These are phyloP conservation scores for Bipolaris sorokiniana DNA, from an alignment of 2,329 filamentous ascomycete genomes.

Conservation along the genomic window DNA sequence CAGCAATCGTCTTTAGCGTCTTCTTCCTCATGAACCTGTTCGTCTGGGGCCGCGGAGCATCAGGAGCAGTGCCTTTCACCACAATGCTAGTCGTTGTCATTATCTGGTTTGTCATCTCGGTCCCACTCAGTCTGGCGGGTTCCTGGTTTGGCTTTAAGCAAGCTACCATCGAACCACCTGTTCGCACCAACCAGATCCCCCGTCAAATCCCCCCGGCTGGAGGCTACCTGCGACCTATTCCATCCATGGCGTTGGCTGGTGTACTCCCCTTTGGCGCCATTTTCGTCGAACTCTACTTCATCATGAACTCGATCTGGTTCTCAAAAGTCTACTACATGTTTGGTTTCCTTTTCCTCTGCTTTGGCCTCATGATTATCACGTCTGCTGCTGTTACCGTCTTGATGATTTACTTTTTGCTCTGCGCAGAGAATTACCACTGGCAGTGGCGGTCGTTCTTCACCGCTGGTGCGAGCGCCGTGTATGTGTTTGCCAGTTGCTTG, in stretches of 20 bases:
- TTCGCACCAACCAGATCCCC: conserved; percentile 96
- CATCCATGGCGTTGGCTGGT: conserved; percentile 89
- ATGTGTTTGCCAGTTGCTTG: conserved; percentile 90
- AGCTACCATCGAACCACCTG: conserved; percentile 74
- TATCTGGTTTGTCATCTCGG: conserved; percentile 97
- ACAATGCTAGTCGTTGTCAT: conserved; percentile 93
- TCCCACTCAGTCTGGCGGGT: conserved; percentile 86
- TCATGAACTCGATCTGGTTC: conserved; percentile 99
- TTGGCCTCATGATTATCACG: conserved; percentile 95
- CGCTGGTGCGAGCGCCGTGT: conserved; percentile 85
- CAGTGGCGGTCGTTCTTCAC: conserved; percentile 96
- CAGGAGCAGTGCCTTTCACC: conserved; percentile 91
- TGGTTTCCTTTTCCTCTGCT: conserved; percentile 97
- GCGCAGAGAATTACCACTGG: conserved; percentile 98
- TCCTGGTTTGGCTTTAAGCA: conserved; percentile 90
- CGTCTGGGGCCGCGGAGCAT: conserved; percentile 90
- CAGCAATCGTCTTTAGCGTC: conserved; percentile 79
- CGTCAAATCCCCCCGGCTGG: conserved; percentile 88
- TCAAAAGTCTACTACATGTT: conserved; percentile 99
- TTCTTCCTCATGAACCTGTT: conserved; percentile 98
- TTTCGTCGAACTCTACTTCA: conserved; percentile 98
- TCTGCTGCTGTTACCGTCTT: conserved; percentile 90
- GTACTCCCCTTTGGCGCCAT: conserved; percentile 95
- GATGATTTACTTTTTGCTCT: conserved; percentile 95
- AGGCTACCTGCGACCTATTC: conserved; percentile 83